Evolutionary conservation across 768 basidiomycete species (phyloP), one percentile per base, ranked within the genome.

Genomic region (Cyclocybe cylindracea): DNA sequence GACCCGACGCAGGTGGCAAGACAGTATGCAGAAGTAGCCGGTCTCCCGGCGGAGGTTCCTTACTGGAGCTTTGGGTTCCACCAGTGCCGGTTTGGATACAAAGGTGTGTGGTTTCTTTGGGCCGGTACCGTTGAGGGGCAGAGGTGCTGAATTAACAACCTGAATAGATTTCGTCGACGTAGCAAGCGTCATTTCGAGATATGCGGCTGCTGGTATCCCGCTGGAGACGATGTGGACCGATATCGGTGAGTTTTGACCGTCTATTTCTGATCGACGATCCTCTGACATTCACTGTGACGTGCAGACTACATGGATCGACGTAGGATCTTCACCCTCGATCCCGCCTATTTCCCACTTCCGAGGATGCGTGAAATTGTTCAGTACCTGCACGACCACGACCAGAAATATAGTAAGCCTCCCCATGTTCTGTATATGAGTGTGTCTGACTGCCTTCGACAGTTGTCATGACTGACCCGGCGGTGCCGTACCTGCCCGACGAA

Each of bases 171-270:
- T 76, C 41, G 69, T 85, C 24, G 79, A 85, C 32, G 84, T 87
- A 1, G 79, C 84, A 0, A 66, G 71, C 34, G 86, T 87, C 4
- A 80, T 88, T 49, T 66, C 77, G 0, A 83, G 79, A 62, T 88
- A 88, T 55, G 77, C 82, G 1, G 74, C 68, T 1, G 83, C 84
- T 0, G 62, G 67, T 4, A 88, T 89, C 46, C 87, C 86, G 6
- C 75, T 88, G 3, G 86, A 89, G 65, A 87, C 86, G 0, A 87
- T 88, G 86, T 88, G 86, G 86, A 86, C 86, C 2, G 87, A 88
- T 64, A 89, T 89, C 34, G 84, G 85, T 79, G 58, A 11, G 58
- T 50, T 18, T n/a, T 39, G 43, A 18, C 10, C 13, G 44, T 18
- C 10, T 8, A 41, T 43, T 6, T 13, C 33, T n/a, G 9, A n/a